A percentile compares a stretch with the other conserved stretches of the same genome.
These are phyloP conservation scores for Picea engelmannii DNA, from an alignment of 83 land plant genomes.

Conservation along the genomic window DNA sequence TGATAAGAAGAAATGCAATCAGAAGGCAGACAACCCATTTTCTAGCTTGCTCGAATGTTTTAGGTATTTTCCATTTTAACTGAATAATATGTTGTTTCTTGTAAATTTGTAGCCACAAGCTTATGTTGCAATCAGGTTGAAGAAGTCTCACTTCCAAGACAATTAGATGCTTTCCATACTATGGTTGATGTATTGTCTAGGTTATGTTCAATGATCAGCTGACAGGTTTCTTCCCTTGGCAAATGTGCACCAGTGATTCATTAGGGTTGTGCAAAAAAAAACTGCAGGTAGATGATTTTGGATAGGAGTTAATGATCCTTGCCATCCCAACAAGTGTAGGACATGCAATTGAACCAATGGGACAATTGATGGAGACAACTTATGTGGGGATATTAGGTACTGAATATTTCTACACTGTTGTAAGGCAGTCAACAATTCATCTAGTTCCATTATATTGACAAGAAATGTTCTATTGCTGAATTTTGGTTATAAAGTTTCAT, in stretches of 20 bases:
- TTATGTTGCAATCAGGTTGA: background rate
- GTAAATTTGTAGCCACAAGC: background rate
- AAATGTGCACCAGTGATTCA: background rate
- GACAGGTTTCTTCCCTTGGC: background rate
- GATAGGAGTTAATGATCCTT: slow-evolving; percentile 58
- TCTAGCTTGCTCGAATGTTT: background rate
- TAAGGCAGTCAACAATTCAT: no score
- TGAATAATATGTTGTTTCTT: no score
- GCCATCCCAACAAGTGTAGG: slow-evolving; percentile 72
- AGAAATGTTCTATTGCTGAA: slow-evolving; percentile 5
- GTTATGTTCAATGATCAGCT: background rate
- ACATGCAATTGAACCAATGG: slow-evolving; percentile 79
- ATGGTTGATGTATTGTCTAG: background rate
- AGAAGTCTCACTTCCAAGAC: background rate
- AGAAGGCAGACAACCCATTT: background rate
- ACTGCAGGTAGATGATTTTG: slow-evolving; percentile 13
- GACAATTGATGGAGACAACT: slow-evolving; percentile 85
- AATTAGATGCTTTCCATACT: background rate
- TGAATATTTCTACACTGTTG: background rate
- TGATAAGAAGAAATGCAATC: background rate
- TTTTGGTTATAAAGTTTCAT: background rate
- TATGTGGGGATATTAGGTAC: slow-evolving; percentile 85
- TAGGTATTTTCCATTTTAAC: background rate
- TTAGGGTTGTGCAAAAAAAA: background rate
- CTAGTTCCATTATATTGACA: no score